Evolutionary conservation across 225 moss, liverwort and hornwort genomes (phyloP), one percentile per base, ranked within the genome.

Genomic region (Anthoceros angustus): DNA sequence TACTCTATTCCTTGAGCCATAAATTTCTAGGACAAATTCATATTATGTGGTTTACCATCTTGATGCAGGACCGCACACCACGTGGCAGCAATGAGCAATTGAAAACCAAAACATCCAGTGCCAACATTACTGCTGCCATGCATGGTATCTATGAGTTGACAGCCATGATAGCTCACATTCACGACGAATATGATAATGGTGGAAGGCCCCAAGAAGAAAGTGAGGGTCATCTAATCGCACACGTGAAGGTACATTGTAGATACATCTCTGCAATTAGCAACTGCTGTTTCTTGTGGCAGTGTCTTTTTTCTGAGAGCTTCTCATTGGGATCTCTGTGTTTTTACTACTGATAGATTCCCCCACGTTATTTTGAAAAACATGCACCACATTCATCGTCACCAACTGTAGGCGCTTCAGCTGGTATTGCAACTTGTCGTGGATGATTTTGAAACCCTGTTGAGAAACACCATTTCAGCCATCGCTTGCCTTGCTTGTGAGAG

Each of bases 171-270:
- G 84, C 82, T 14, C 84, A 82, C 63, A 75, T 85, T 10, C 79
- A 77, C 64, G 82, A 81, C 64, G 79, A 79, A 32, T 77, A 66
- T 75, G 82, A 82, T 45, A 41, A 66, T 42, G 82, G 75, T 67
- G 77, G 75, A 62, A 39, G 61, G 55, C 72, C 79, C 67, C 75
- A 72, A 67, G 79, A 79, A 60, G 84, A 85, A 70, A 75, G 60
- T 70, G 84, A 82, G 75, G 84, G 84, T 45, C 84, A 85, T 43
- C 82, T 85, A 64, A 72, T 85, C 62, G 84, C 84, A 23, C 84
- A 85, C 70, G 82, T 85, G 69, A 85, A 85, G 84, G 84, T 85
- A 74, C 32, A 4, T 32, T 32, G 32, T 32, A 32, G 32, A 32
- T 4, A 32, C 32, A 32, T 32, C 32, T 2, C 55, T 20, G n/a